These are phyloP conservation scores for Exobasidium cylindrosporum DNA, from an alignment of 1,284 basidiomycete species.

Conservation along the genomic window DNA sequence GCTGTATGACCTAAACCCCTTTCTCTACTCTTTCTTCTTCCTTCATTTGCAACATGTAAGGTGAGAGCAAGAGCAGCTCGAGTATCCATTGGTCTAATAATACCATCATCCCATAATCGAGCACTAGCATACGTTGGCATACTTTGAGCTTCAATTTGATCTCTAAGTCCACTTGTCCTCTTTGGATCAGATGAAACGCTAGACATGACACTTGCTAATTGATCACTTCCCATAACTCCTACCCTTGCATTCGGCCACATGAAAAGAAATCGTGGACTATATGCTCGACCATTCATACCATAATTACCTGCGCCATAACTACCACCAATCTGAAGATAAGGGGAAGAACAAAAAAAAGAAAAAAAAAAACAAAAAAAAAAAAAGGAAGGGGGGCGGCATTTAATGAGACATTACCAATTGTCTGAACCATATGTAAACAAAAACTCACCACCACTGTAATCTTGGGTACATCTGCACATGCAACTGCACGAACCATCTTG, in stretches of 20 bases:
- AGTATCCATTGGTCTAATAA: conserved; percentile 87
- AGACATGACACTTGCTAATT: conserved; percentile 87
- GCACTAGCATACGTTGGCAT: conserved; percentile 82
- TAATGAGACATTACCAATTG: no score
- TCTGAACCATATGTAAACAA: no score
- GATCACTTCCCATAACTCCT: conserved; percentile 92
- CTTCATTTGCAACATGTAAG: conserved; percentile 66
- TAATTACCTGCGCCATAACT: conserved; percentile 95
- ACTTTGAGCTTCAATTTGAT: conserved; percentile 81
- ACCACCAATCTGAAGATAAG: conserved; percentile 62
- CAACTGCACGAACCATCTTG: conserved; percentile 95
- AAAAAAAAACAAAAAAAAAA: no score
- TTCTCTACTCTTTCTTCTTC: conserved; percentile 23
- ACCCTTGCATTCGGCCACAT: conserved; percentile 98
- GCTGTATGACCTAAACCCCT: conserved; percentile 34
- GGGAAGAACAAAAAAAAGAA: neutral
- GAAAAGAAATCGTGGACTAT: conserved; percentile 90
- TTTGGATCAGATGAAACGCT: conserved; percentile 64
- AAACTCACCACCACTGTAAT: conserved; percentile 74
- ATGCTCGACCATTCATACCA: conserved; percentile 60
- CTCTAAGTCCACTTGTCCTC: conserved; percentile 60
- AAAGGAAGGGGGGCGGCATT: neutral
- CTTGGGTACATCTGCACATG: conserved; percentile 89
- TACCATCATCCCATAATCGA: conserved; percentile 89
- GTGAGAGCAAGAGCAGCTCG: conserved; percentile 80